phyloP scores from a whole-genome alignment of 2,329 filamentous ascomycete species.

The Pseudogymnoascus pannorum region DNA sequence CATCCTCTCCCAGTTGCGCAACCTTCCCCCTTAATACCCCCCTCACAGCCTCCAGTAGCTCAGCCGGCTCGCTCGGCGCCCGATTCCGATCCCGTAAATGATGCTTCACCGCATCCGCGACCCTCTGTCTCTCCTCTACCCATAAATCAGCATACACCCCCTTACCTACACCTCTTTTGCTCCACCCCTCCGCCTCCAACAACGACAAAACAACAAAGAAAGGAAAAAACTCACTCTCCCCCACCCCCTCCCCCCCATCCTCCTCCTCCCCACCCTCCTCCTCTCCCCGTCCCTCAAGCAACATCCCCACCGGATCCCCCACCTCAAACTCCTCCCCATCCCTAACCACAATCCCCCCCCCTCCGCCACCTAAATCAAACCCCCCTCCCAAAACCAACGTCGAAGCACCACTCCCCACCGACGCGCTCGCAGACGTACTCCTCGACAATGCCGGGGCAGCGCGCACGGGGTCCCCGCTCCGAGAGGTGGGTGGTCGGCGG shows the following conservation, averaged over 20 bases:
- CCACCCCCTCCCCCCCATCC: slow-evolving; percentile 43
- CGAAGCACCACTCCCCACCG: neutral
- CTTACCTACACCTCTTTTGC: neutral
- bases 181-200: neutral
- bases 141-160: slow-evolving; percentile 20
- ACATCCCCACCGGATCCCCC: slow-evolving; percentile 45
- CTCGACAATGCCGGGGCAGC: neutral
- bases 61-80: slow-evolving; percentile 59
- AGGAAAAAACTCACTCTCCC: slow-evolving; percentile 31
- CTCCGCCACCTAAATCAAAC: neutral
- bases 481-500: neutral
- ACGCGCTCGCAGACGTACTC: neutral
- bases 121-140: slow-evolving; percentile 50
- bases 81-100: slow-evolving; percentile 49
- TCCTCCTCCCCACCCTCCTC: slow-evolving; percentile 48
- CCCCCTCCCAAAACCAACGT: neutral
- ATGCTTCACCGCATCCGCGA: slow-evolving; percentile 55
- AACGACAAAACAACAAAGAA: neutral
- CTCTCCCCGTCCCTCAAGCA: slow-evolving; percentile 43
- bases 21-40: slow-evolving; percentile 67
- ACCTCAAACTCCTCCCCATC: slow-evolving; percentile 58
- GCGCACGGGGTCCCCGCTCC: neutral
- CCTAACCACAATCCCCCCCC: slow-evolving; percentile 51
- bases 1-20: slow-evolving; percentile 68
- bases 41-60: slow-evolving; percentile 62